Evolutionary conservation across 2,329 filamentous ascomycete species (phyloP).

Genomic region (Coniella vitis): DNA sequence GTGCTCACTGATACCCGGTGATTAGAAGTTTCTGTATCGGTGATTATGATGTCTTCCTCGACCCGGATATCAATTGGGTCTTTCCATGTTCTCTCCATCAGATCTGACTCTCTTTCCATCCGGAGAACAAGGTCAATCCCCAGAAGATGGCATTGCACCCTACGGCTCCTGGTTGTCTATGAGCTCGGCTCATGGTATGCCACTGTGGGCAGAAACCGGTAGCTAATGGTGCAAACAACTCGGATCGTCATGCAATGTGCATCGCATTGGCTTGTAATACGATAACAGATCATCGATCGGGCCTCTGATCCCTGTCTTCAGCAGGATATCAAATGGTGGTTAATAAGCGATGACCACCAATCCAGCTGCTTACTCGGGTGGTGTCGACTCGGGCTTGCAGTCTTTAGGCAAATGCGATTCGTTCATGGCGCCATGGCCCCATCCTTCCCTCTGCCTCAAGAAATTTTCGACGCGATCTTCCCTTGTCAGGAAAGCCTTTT

Average conservation of each 20-base stretch:
- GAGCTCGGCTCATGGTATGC: neutral
- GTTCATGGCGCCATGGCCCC: constrained; percentile 20
- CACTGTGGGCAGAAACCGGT: neutral
- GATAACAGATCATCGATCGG: no score
- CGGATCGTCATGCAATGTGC: neutral
- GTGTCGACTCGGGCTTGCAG: neutral
- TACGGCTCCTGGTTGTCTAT: neutral
- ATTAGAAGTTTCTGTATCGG: neutral
- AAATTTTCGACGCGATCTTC: constrained; percentile 72
- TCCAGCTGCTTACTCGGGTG: no score
- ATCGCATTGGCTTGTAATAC: no score
- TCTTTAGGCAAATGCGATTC: constrained; percentile 2
- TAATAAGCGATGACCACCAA: no score
- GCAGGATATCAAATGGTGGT: no score
- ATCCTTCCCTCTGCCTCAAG: constrained; percentile 60
- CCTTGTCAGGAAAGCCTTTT: constrained; percentile 44
- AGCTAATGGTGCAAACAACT: neutral
- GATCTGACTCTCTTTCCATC: constrained; percentile 26
- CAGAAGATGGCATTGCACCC: constrained; percentile 5
- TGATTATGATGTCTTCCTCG: neutral
- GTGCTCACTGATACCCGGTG: no score
- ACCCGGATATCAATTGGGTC: constrained; percentile 34
- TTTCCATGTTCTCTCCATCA: constrained; percentile 25
- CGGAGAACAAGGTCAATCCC: constrained; percentile 15
- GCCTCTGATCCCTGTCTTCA: no score